phyloP scores from a whole-genome alignment of 176 grass and related monocot genomes.

The Oryza glumipatula region DNA sequence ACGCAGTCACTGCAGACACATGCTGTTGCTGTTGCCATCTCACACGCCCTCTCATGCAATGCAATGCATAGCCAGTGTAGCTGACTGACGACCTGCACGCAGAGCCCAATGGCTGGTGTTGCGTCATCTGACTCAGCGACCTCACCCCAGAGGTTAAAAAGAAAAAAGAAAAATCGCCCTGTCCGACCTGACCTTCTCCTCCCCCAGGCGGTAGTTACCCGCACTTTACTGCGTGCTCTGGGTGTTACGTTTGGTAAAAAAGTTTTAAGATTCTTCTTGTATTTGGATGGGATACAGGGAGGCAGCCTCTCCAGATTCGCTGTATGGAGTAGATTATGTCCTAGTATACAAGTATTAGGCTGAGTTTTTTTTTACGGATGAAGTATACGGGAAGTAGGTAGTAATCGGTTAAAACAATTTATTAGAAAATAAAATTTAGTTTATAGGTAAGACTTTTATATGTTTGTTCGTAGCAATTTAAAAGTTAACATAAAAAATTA shows the following conservation, averaged over 20 bases:
- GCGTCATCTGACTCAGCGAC: slow-evolving; percentile 43
- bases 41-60: neutral
- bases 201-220: neutral
- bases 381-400: no score
- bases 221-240: slow-evolving; percentile 36
- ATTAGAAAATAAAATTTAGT: no score
- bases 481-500: no score
- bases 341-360: no score
- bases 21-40: neutral
- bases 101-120: neutral
- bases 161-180: neutral
- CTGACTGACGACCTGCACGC: neutral
- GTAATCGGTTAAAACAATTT: no score
- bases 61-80: neutral
- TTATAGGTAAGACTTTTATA: no score
- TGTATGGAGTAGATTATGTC: no score
- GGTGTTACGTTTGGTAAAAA: slow-evolving; percentile 39
- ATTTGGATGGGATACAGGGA: no score
- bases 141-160: neutral
- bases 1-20: slow-evolving; percentile 8
- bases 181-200: neutral
- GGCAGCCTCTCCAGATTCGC: no score
- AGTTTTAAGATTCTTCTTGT: neutral
- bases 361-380: no score
- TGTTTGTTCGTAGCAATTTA: no score